Conservation (phyloP, 2,329 filamentous ascomycete species). For the Colletotrichum sp. region DNA sequence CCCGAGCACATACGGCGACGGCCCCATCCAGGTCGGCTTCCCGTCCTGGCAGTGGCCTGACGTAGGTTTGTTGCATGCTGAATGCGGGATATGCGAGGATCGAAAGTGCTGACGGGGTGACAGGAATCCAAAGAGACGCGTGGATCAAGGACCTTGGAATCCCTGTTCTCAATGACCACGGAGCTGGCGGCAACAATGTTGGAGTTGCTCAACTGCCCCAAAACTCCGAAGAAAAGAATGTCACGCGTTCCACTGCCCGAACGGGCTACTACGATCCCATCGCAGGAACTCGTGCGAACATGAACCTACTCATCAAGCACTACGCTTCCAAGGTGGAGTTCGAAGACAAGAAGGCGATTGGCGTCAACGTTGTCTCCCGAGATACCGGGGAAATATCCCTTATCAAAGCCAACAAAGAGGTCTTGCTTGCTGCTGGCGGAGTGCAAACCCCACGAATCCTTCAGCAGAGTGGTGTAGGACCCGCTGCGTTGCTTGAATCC, state of each 20-base stretch:
- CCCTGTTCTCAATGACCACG: slow-evolving; percentile 15
- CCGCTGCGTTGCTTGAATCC: slow-evolving; percentile 35
- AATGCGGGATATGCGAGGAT: background rate
- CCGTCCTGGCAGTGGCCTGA: slow-evolving; percentile 29
- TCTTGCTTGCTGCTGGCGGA: slow-evolving; percentile 45
- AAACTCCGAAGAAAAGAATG: slow-evolving; percentile 43
- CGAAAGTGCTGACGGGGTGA: accelerated
- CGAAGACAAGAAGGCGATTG: slow-evolving; percentile 28
- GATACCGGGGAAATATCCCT: background rate
- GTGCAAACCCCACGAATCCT: slow-evolving; percentile 48
- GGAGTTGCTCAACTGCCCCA: slow-evolving; percentile 29
- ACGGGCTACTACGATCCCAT: slow-evolving; percentile 36
- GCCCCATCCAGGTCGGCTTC: slow-evolving; percentile 26
- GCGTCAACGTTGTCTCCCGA: slow-evolving; percentile 35
- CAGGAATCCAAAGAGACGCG: slow-evolving; percentile 9
- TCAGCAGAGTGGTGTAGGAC: slow-evolving; percentile 54
- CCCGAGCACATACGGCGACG: slow-evolving; percentile 25
- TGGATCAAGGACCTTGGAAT: slow-evolving; percentile 19
- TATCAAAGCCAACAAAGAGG: slow-evolving; percentile 35
- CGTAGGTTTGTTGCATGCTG: slow-evolving; percentile 1
- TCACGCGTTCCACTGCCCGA: slow-evolving; percentile 37
- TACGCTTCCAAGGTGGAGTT: slow-evolving; percentile 31
- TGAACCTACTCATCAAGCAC: slow-evolving; percentile 38
- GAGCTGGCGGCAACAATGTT: slow-evolving; percentile 20
- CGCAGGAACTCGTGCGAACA: slow-evolving; percentile 36